Evolutionary conservation across 1,284 basidiomycete genomes (phyloP).

Genomic region (Anthracocystis setariae): DNA sequence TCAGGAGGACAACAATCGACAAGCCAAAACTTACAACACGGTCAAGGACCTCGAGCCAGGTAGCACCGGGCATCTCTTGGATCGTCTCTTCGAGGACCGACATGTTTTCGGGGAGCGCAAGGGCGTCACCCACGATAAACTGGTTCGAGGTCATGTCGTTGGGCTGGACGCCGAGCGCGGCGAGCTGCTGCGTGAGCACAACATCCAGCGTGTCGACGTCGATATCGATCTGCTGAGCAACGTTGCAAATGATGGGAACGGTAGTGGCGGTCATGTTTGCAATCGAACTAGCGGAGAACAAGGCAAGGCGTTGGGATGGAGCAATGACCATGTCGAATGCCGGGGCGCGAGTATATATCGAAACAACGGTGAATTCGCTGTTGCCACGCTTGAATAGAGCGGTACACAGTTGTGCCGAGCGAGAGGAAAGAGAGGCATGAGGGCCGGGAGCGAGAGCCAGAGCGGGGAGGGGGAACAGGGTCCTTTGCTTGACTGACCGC

Average conservation of each 20-base stretch:
- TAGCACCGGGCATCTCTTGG: conserved; percentile 17
- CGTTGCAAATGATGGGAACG: conserved; percentile 33
- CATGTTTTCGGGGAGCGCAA: conserved; percentile 14
- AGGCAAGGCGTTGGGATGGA: too few species aligned
- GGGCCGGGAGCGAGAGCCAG: too few species aligned
- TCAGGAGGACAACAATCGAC: not conserved
- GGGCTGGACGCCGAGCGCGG: conserved; percentile 30
- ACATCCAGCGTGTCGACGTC: conserved; percentile 39
- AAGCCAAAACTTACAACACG: conserved; percentile 15
- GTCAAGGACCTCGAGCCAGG: conserved; percentile 33
- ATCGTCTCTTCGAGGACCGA: conserved; percentile 24
- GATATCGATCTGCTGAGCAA: conserved; percentile 37
- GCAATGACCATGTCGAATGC: too few species aligned
- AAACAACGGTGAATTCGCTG: not conserved
- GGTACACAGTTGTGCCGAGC: too few species aligned
- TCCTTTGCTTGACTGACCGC: not conserved
- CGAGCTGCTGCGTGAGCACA: conserved; percentile 30
- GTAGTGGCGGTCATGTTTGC: conserved; percentile 27
- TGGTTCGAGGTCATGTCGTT: conserved; percentile 48
- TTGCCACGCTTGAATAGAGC: not conserved
- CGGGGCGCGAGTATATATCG: too few species aligned
- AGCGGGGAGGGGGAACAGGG: conserved; percentile 2
- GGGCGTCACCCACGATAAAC: conserved; percentile 40
- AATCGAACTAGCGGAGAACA: too few species aligned
- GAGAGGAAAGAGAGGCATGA: too few species aligned